Evolutionary conservation across 176 grass and related monocot species (phyloP).

Genomic region (Otatea glauca): DNA sequence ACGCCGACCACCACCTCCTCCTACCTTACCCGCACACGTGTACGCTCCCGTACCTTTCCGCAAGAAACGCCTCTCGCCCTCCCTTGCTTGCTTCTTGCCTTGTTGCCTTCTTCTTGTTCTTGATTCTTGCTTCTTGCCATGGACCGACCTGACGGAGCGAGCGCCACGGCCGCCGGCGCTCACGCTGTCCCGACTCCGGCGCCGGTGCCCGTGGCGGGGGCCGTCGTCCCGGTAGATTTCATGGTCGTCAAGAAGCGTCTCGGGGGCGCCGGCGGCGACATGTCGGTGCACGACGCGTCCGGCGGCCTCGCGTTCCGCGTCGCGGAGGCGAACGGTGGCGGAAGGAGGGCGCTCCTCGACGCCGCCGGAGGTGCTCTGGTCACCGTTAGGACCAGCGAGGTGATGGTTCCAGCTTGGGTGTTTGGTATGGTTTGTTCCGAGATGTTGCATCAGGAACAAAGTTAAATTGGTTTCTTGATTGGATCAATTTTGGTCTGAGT

Average conservation of each 20-base stretch:
- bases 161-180: not conserved
- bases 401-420: conserved; percentile 37
- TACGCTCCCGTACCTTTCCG: not conserved
- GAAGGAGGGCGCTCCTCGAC: conserved; percentile 54
- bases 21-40: not conserved
- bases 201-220: conserved; percentile 19
- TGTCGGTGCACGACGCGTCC: conserved; percentile 52
- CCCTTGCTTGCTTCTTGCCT: not conserved
- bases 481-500: not conserved
- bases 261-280: conserved; percentile 21
- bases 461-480: conserved; percentile 3
- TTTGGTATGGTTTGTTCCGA: conserved; percentile 2
- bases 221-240: conserved; percentile 62
- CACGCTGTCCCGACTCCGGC: not conserved
- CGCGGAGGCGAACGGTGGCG: not conserved
- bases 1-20: not conserved
- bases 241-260: conserved; percentile 56
- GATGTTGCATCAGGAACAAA: not conserved
- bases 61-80: conserved; percentile 5
- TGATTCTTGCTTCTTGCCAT: conserved; percentile 8
- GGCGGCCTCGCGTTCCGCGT: conserved; percentile 52
- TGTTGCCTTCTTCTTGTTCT: not conserved
- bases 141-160: not conserved
- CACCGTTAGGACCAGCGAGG: conserved; percentile 48
- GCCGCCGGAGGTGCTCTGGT: conserved; percentile 49